Evolutionary conservation across 148 eudicot species (phyloP).

Genomic region (Rhododendron mucronatum): DNA sequence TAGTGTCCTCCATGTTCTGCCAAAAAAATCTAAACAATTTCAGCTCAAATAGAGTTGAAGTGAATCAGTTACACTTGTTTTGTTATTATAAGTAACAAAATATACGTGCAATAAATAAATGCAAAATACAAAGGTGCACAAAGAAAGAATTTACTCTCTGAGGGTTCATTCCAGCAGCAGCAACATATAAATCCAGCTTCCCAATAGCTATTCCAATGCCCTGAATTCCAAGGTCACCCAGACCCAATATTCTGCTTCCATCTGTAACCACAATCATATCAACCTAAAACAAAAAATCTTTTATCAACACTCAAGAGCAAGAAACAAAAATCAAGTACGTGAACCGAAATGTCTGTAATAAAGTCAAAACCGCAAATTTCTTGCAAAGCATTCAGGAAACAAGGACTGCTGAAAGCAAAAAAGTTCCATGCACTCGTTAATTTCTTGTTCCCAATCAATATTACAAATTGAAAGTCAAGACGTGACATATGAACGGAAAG

Average conservation of each 20-base stretch:
- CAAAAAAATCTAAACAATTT: background rate
- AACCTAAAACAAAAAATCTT: conserved; percentile 48
- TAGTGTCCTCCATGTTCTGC: background rate
- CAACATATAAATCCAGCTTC: conserved; percentile 92
- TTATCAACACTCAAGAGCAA: background rate
- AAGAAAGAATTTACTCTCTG: conserved; percentile 63
- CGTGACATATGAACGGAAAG: background rate
- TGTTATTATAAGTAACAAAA: background rate
- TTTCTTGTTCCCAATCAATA: conserved; percentile 4
- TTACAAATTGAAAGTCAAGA: background rate
- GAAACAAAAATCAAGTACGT: background rate
- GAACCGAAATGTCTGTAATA: background rate
- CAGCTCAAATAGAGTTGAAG: background rate
- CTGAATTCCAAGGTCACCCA: conserved; percentile 93
- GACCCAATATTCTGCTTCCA: conserved; percentile 98
- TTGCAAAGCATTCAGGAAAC: background rate
- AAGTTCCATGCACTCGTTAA: background rate
- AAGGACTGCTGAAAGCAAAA: conserved; percentile 5
- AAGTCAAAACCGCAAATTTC: background rate
- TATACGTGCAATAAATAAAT: background rate
- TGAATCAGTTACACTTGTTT: background rate
- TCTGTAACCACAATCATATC: conserved; percentile 99
- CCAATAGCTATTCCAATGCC: conserved; percentile 94
- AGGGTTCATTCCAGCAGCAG: conserved; percentile 99
- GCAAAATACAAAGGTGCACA: background rate